Evolutionary conservation across 805 yeast genomes (phyloP).

Genomic region (Wickerhamiella allomyrinae): DNA sequence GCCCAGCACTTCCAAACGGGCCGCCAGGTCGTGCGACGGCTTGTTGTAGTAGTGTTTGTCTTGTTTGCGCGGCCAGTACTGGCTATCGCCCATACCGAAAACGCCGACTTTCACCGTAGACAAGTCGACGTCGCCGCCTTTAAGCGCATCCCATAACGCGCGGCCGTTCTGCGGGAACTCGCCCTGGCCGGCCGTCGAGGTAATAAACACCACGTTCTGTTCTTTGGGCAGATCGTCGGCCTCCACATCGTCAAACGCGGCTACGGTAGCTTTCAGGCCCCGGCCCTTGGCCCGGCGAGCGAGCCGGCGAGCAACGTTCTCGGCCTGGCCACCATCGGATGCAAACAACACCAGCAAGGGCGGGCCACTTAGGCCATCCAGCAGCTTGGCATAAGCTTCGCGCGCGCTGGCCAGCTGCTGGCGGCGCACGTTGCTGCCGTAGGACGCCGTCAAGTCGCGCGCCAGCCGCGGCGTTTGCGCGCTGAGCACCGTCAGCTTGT

Average conservation of each 20-base stretch:
- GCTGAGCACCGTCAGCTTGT: constrained; percentile 66
- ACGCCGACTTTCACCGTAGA: constrained; percentile 43
- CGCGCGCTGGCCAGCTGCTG: constrained; percentile 56
- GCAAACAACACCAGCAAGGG: constrained; percentile 79
- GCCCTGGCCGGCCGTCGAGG: constrained; percentile 78
- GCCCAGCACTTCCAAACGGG: constrained; percentile 53
- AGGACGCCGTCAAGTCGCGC: constrained; percentile 50
- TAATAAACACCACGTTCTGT: constrained; percentile 50
- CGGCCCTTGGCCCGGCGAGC: constrained; percentile 67
- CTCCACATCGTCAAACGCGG: constrained; percentile 58
- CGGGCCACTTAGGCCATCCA: constrained; percentile 85
- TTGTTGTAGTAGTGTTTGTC: constrained; percentile 89
- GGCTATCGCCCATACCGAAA: constrained; percentile 69
- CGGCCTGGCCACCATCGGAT: constrained; percentile 86
- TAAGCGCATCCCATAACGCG: constrained; percentile 57
- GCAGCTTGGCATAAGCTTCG: constrained; percentile 57
- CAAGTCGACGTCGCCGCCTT: constrained; percentile 50
- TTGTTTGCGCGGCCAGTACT: constrained; percentile 95
- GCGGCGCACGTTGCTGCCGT: constrained; percentile 44
- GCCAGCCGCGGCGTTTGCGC: constrained; percentile 59
- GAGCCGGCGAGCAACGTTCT: constrained; percentile 62
- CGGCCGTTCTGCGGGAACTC: constrained; percentile 78
- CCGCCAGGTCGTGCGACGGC: constrained; percentile 63
- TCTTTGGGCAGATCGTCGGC: constrained; percentile 61
- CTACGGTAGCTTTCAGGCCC: constrained; percentile 52